Conservation (phyloP, 441 rosid species). For the Bocquillonia castaneifolia region DNA sequence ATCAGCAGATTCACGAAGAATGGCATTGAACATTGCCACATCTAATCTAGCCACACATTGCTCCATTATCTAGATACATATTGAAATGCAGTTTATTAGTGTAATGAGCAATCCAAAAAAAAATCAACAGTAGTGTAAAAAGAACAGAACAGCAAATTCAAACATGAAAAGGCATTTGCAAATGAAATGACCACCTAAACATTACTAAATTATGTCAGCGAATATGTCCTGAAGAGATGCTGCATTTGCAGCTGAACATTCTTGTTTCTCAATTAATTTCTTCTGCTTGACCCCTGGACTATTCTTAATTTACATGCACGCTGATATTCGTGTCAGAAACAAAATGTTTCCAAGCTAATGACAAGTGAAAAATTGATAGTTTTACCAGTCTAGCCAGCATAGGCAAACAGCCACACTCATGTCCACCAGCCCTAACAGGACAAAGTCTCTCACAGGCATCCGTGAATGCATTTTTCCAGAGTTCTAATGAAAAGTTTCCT, state of each 20-base stretch:
- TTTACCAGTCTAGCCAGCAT: constrained; percentile 79
- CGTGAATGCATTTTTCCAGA: constrained; percentile 89
- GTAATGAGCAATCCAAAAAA: neutral
- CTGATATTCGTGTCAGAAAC: too few species aligned
- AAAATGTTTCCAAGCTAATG: neutral
- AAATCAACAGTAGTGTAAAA: neutral
- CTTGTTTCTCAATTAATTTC: neutral
- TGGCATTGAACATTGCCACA: constrained; percentile 96
- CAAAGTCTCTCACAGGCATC: constrained; percentile 95
- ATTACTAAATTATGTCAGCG: neutral
- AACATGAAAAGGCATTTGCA: neutral
- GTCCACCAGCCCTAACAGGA: constrained; percentile 89
- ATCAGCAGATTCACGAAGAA: constrained; percentile 84
- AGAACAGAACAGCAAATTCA: neutral
- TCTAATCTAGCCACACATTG: constrained; percentile 89
- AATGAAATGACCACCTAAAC: neutral
- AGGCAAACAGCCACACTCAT: constrained; percentile 85
- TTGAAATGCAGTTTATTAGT: constrained; percentile 12
- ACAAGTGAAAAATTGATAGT: neutral
- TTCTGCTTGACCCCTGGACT: neutral
- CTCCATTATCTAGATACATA: constrained; percentile 68
- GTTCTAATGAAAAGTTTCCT: constrained; percentile 68
- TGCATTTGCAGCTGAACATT: neutral
- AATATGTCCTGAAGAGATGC: neutral
- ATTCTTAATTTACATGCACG: too few species aligned